Percentiles rank a stretch among this genome's conserved stretches.
phyloP scores from a whole-genome alignment of 257 asterid genomes.

The Galeopsis tetrahit region DNA sequence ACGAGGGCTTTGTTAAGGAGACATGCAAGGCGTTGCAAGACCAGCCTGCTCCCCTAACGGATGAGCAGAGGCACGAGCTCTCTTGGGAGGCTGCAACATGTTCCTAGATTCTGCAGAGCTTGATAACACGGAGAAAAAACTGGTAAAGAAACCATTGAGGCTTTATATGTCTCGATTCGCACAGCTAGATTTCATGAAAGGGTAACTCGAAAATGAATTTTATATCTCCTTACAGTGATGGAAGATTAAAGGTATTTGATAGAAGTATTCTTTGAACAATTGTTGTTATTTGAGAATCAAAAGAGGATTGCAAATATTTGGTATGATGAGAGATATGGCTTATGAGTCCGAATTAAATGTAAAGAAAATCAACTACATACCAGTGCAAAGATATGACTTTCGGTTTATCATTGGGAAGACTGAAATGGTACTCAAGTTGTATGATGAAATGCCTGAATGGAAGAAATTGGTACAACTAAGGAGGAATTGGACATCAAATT shows the following conservation, averaged over 20 bases:
- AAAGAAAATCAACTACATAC: conserved; percentile 49
- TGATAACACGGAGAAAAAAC: conserved; percentile 34
- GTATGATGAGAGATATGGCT: conserved; percentile 22
- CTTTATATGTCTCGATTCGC: conserved; percentile 45
- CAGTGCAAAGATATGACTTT: conserved; percentile 50
- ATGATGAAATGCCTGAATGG: conserved; percentile 63
- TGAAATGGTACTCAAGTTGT: conserved; percentile 55
- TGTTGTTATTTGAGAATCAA: too few species aligned
- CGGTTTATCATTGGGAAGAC: conserved; percentile 55
- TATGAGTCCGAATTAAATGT: conserved; percentile 58
- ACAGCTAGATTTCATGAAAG: too few species aligned
- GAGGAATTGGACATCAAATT: conserved; percentile 39
- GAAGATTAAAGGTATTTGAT: too few species aligned
- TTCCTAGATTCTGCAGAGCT: too few species aligned
- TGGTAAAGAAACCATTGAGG: conserved; percentile 49
- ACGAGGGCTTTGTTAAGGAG: conserved; percentile 22
- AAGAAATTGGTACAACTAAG: conserved; percentile 41
- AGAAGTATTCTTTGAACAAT: too few species aligned
- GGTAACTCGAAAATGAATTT: too few species aligned
- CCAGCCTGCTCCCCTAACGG: conserved; percentile 71
- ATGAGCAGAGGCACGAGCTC: conserved; percentile 75
- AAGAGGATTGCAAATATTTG: too few species aligned
- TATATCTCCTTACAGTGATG: too few species aligned
- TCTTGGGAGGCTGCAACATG: conserved; percentile 96
- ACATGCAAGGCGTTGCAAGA: conserved; percentile 66